Evolutionary conservation across 192 early-diverging fungal genomes (phyloP).

Genomic region (Coemansia guatemalensis): DNA sequence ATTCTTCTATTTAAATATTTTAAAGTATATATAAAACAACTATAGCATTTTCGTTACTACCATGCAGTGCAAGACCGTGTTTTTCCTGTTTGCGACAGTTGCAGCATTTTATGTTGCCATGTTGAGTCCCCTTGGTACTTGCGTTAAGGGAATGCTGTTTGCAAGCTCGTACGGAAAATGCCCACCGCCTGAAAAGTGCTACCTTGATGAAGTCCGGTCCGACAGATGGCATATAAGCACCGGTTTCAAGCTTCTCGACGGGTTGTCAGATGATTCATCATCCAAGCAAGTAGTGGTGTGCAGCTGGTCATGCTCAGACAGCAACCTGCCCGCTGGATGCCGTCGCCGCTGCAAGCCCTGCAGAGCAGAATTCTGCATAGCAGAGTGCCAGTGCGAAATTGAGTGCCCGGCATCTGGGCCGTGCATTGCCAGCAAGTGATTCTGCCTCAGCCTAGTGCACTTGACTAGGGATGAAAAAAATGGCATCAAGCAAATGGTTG

Average conservation of each 20-base stretch:
- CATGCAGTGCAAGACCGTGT: no score
- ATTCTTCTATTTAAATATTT: no score
- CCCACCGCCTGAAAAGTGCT: slow-evolving; percentile 25
- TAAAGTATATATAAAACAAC: no score
- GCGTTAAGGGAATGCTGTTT: no score
- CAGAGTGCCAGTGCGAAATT: slow-evolving; percentile 35
- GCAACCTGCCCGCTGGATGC: slow-evolving; percentile 10
- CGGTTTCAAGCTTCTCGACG: not conserved
- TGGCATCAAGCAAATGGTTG: no score
- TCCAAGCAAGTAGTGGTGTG: slow-evolving; percentile 19
- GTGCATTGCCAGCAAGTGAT: slow-evolving; percentile 18
- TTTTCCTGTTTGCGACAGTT: no score
- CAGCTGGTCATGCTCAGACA: slow-evolving; percentile 17
- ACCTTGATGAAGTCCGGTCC: slow-evolving; percentile 11
- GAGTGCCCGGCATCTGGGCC: slow-evolving; percentile 19
- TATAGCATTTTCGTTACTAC: no score
- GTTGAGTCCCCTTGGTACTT: no score
- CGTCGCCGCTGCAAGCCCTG: slow-evolving; percentile 36
- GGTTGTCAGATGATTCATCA: not conserved
- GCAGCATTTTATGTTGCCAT: no score
- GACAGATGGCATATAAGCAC: slow-evolving; percentile 1
- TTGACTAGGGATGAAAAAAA: no score
- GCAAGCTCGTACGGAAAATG: not conserved
- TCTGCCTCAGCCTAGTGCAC: no score
- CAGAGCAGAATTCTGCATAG: slow-evolving; percentile 19